A percentile compares a stretch with the other conserved stretches of the same genome.
Conservation (phyloP, 2,329 filamentous ascomycete genomes). For the Trichoderma brevicompactum region DNA sequence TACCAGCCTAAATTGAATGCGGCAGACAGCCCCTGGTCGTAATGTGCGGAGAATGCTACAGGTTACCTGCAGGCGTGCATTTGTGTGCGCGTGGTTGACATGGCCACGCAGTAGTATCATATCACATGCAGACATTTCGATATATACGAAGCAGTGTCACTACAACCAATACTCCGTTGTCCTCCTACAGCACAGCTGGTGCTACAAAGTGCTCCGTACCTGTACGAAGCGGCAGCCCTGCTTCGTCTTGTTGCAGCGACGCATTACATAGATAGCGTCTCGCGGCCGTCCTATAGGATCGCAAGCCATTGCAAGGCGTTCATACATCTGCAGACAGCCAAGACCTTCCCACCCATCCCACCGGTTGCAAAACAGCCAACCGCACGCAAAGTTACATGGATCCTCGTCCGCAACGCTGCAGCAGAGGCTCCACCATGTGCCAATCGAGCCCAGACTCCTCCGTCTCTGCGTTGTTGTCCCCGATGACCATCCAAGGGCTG, state of each 20-base stretch:
- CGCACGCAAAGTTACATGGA: neutral
- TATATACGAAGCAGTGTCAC: conserved; percentile 18
- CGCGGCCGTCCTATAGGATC: conserved; percentile 14
- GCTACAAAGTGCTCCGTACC: neutral
- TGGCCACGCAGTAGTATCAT: conserved; percentile 26
- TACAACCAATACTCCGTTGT: neutral
- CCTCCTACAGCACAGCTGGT: neutral
- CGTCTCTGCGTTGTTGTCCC: conserved; percentile 37
- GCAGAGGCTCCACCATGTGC: conserved; percentile 37
- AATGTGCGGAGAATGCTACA: conserved; percentile 21
- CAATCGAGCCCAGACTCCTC: conserved; percentile 43
- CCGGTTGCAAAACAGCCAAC: neutral
- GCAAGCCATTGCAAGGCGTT: conserved; percentile 10
- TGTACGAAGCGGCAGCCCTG: conserved; percentile 1
- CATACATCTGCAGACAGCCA: conserved; percentile 10
- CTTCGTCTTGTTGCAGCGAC: conserved; percentile 2
- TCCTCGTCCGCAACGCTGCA: conserved; percentile 34
- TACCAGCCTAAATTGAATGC: conserved; percentile 5
- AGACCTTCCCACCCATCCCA: neutral
- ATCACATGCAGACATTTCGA: conserved; percentile 20
- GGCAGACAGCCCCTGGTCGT: neutral
- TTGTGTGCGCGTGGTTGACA: conserved; percentile 24
- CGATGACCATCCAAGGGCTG: conserved; percentile 57
- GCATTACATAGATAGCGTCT: conserved; percentile 15
- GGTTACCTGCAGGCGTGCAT: conserved; percentile 19